Percentiles rank a stretch among this genome's conserved stretches.
phyloP scores from a whole-genome alignment of 441 rosid genomes.

The Mallotus japonicus region DNA sequence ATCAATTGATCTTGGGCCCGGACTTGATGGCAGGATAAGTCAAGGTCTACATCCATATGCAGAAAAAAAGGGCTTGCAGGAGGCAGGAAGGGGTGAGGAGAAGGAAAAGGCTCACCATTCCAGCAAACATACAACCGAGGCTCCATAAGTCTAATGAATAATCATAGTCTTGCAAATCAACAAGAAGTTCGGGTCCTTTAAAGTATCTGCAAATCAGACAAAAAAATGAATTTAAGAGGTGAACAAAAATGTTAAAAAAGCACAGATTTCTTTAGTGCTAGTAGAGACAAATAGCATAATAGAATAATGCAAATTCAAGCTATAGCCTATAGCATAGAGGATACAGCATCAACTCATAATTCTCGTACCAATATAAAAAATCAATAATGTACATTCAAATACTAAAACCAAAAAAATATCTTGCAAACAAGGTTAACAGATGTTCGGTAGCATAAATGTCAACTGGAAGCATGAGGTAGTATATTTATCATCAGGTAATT shows the following conservation, averaged over 20 bases:
- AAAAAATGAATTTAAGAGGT: background rate
- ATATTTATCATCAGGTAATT: background rate
- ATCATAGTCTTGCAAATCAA: conserved; percentile 96
- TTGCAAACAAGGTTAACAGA: background rate
- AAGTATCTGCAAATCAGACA: conserved; percentile 59
- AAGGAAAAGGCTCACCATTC: conserved; percentile 63
- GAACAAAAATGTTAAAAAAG: background rate
- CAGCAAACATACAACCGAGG: conserved; percentile 99
- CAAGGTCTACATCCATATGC: conserved; percentile 20
- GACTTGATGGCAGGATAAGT: background rate
- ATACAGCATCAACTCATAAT: background rate
- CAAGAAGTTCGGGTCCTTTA: conserved; percentile 97
- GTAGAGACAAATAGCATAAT: background rate
- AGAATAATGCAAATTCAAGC: background rate
- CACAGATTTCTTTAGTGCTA: background rate
- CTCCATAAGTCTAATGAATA: conserved; percentile 98
- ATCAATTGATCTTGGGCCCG: background rate
- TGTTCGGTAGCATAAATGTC: background rate
- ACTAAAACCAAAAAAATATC: background rate
- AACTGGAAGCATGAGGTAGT: background rate
- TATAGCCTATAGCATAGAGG: background rate
- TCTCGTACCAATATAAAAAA: background rate
- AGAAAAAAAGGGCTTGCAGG: background rate
- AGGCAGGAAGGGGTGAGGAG: background rate
- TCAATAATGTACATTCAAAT: background rate